A percentile compares a stretch with the other conserved stretches of the same genome.
Conservation (phyloP, 257 asterid species). For the Fraxinus pennsylvanica region DNA sequence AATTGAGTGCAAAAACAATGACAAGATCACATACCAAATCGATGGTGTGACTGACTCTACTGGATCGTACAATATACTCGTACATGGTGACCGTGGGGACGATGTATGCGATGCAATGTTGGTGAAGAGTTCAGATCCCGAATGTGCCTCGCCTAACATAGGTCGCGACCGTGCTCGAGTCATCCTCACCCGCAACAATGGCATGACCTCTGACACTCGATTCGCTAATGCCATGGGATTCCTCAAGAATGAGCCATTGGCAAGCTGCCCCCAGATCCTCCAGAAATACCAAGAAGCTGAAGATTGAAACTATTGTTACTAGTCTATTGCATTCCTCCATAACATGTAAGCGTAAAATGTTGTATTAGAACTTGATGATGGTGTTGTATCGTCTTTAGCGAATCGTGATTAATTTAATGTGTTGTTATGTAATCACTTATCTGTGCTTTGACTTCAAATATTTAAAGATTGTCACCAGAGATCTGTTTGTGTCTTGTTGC, state of each 20-base stretch:
- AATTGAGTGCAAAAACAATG: slow-evolving; percentile 57
- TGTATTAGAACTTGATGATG: slow-evolving; percentile 19
- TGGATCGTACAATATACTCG: slow-evolving; percentile 54
- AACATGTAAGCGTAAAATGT: not conserved
- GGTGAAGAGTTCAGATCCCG: slow-evolving; percentile 50
- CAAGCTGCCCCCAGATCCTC: slow-evolving; percentile 63
- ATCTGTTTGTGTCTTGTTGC: not conserved
- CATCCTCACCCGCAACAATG: slow-evolving; percentile 68
- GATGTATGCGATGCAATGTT: slow-evolving; percentile 56
- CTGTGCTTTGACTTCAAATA: slow-evolving; percentile 27
- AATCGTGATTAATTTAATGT: slow-evolving; percentile 11
- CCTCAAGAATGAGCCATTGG: slow-evolving; percentile 42
- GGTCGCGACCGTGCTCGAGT: slow-evolving; percentile 86
- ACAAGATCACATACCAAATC: slow-evolving; percentile 32
- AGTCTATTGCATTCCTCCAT: not conserved
- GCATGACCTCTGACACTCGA: slow-evolving; percentile 53
- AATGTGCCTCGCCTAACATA: slow-evolving; percentile 41
- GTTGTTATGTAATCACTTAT: slow-evolving; percentile 22
- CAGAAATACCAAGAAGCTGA: slow-evolving; percentile 62
- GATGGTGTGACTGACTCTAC: slow-evolving; percentile 39
- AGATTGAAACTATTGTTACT: slow-evolving; percentile 25
- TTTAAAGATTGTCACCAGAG: not conserved
- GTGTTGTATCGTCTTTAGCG: not conserved
- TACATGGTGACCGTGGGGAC: slow-evolving; percentile 56
- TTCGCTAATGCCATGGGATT: slow-evolving; percentile 69